Evolutionary conservation across 2,329 filamentous ascomycete species (phyloP).

Genomic region (Colletotrichum trifolii): DNA sequence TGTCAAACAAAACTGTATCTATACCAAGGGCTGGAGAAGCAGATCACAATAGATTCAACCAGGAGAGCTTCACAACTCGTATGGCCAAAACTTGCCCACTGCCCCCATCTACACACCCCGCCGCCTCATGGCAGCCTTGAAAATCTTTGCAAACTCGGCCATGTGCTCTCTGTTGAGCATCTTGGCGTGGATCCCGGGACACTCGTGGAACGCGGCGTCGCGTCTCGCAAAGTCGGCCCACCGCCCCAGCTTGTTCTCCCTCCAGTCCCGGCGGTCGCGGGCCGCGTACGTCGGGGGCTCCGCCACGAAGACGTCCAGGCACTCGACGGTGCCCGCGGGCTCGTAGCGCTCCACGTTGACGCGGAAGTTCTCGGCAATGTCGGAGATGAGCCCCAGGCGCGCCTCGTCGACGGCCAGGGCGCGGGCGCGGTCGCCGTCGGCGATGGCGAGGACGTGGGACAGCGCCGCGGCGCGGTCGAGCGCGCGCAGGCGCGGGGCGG

Average conservation of each 20-base stretch:
- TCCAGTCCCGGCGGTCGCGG: constrained; percentile 26
- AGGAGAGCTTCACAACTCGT: too few species aligned
- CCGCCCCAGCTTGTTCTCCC: constrained; percentile 21
- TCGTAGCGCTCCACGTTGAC: constrained; percentile 31
- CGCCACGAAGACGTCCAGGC: constrained; percentile 33
- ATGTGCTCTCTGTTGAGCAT: constrained; percentile 33
- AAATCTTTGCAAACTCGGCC: constrained; percentile 32
- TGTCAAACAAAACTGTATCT: too few species aligned
- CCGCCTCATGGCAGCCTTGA: constrained; percentile 32
- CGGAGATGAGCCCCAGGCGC: constrained; percentile 26
- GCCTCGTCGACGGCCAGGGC: constrained; percentile 24
- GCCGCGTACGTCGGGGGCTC: constrained; percentile 28
- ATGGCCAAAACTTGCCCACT: too few species aligned
- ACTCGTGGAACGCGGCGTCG: constrained; percentile 23
- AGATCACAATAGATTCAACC: too few species aligned
- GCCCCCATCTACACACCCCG: constrained; percentile 16
- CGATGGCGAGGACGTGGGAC: constrained; percentile 20
- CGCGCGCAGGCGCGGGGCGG: constrained; percentile 18
- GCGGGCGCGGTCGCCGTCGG: constrained; percentile 13
- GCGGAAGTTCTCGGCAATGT: constrained; percentile 32
- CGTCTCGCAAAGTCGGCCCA: constrained; percentile 24
- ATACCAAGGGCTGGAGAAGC: too few species aligned
- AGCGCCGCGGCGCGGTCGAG: constrained; percentile 25
- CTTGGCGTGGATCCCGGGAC: constrained; percentile 29
- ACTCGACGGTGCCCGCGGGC: constrained; percentile 24